phyloP scores from a whole-genome alignment of 208 protist species.

The Sergeia podlipaevii region DNA sequence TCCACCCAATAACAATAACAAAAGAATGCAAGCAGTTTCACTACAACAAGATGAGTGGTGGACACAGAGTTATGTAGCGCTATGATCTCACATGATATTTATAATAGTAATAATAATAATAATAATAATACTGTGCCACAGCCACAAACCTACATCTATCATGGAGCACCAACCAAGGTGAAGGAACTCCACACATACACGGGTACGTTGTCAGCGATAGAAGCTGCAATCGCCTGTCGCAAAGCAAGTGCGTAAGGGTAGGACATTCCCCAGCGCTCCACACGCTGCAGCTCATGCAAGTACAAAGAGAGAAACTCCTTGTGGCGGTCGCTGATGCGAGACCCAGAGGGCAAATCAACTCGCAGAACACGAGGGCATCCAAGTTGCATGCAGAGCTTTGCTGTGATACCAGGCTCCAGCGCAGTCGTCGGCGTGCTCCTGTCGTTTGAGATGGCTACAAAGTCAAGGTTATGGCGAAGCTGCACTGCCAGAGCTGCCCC shows the following conservation, averaged over 20 bases:
- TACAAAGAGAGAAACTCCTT: slow-evolving; percentile 50
- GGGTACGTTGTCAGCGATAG: slow-evolving; percentile 26
- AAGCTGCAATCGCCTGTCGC: slow-evolving; percentile 44
- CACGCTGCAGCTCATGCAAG: slow-evolving; percentile 35
- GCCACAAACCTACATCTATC: slow-evolving; percentile 2
- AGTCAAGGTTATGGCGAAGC: slow-evolving; percentile 18
- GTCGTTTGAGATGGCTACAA: slow-evolving; percentile 58
- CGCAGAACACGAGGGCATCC: slow-evolving; percentile 68
- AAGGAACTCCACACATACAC: slow-evolving; percentile 59
- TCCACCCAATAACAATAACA: neutral
- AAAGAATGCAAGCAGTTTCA: too few species aligned
- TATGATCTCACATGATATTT: too few species aligned
- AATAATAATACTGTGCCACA: too few species aligned
- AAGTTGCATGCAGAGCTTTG: slow-evolving; percentile 57
- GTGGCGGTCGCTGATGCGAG: slow-evolving; percentile 40
- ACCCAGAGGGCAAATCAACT: slow-evolving; percentile 41
- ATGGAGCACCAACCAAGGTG: slow-evolving; percentile 72
- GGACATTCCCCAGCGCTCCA: slow-evolving; percentile 36
- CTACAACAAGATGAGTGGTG: too few species aligned
- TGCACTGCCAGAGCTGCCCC: neutral
- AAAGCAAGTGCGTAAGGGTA: slow-evolving; percentile 76
- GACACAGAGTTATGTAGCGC: too few species aligned
- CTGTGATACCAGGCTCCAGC: slow-evolving; percentile 37
- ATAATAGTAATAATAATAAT: neutral
- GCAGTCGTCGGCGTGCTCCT: slow-evolving; percentile 25